Evolutionary conservation across 1,284 basidiomycete genomes (phyloP).

Genomic region (Garcileccinum viscosum): DNA sequence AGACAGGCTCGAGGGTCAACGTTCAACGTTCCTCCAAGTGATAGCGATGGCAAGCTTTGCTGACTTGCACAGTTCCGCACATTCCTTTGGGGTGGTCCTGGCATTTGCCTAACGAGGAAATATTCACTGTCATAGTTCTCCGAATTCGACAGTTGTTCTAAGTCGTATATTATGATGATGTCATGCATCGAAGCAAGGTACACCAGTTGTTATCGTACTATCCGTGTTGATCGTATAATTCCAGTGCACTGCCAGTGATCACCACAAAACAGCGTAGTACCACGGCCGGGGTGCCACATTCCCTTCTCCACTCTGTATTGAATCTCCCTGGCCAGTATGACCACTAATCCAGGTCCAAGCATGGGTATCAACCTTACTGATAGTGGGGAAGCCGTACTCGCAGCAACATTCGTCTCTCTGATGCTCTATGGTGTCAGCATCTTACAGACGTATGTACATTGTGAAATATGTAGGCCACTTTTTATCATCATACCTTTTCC

Average conservation of each 20-base stretch:
- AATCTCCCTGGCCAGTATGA: conserved; percentile 17
- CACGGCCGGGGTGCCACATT: neutral
- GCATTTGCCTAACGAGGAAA: neutral
- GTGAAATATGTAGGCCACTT: neutral
- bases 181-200: neutral
- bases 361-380: conserved; percentile 18
- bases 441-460: conserved; percentile 30
- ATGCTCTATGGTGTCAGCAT: conserved; percentile 34
- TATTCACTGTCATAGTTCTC: neutral
- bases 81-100: neutral
- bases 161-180: neutral
- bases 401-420: conserved; percentile 29
- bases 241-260: neutral
- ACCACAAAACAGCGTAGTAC: conserved; percentile 15
- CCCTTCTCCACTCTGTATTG: neutral
- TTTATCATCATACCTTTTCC: neutral
- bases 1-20: conserved; percentile 3
- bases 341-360: conserved; percentile 2
- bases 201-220: neutral
- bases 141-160: neutral
- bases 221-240: conserved; percentile 21
- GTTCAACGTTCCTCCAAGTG: neutral
- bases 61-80: neutral
- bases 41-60: neutral
- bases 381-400: conserved; percentile 34